phyloP scores from a whole-genome alignment of 2,329 filamentous ascomycete species.

The Geosmithia putterillii region DNA sequence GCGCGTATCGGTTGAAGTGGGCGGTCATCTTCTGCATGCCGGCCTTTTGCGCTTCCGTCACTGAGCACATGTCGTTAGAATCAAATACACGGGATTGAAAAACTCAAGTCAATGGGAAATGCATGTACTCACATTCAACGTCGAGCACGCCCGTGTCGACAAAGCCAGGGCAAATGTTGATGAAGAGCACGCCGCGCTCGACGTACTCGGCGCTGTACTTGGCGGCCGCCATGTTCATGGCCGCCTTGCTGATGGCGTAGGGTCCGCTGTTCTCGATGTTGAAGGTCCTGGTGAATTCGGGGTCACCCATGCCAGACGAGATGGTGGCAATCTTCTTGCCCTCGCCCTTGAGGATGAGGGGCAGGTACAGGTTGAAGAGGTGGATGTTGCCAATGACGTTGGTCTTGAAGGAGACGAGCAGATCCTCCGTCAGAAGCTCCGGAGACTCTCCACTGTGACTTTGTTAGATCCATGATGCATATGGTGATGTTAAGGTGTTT shows the following conservation, averaged over 20 bases:
- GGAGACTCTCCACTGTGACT: background rate
- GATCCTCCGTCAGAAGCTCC: conserved; percentile 1
- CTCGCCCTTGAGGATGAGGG: conserved; percentile 32
- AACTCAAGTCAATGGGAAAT: background rate
- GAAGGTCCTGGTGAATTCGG: conserved; percentile 21
- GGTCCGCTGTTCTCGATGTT: conserved; percentile 18
- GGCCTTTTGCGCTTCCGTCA: background rate
- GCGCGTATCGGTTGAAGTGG: conserved; percentile 2
- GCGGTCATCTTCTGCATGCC: background rate
- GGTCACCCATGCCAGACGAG: conserved; percentile 31
- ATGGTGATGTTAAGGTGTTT: no score
- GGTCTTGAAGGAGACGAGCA: conserved; percentile 17
- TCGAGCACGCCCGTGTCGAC: conserved; percentile 1
- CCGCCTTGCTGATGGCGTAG: conserved; percentile 37
- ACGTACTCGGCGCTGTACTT: conserved; percentile 36
- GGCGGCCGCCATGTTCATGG: conserved; percentile 31
- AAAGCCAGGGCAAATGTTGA: conserved; percentile 13
- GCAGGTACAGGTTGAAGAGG: conserved; percentile 36
- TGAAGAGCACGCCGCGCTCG: conserved; percentile 34
- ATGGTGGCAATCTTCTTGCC: conserved; percentile 40
- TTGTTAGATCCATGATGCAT: background rate
- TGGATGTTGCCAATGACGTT: conserved; percentile 40
- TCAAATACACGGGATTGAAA: background rate
- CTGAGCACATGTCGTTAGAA: background rate
- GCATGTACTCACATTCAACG: background rate